Evolutionary conservation across 2,329 filamentous ascomycete genomes (phyloP).

Genomic region (Colletotrichum noveboracense): DNA sequence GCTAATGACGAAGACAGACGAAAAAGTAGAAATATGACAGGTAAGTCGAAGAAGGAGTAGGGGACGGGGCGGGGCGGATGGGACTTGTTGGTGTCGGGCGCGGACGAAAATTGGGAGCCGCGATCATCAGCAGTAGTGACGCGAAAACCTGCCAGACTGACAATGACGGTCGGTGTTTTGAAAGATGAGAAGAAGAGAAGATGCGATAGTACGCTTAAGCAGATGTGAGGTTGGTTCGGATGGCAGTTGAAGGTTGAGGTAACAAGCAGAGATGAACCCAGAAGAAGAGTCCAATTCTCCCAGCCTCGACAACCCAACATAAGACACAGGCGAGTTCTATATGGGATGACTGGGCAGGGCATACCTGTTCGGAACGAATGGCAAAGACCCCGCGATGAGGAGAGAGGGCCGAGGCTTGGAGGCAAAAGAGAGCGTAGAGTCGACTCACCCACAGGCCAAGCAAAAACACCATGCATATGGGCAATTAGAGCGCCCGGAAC

Average conservation of each 20-base stretch:
- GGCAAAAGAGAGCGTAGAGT: not conserved
- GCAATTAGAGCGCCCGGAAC: not conserved
- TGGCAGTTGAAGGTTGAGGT: not conserved
- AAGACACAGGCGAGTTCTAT: not conserved
- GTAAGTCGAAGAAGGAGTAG: not conserved
- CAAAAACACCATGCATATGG: not conserved
- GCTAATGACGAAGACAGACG: not conserved
- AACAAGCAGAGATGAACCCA: not conserved
- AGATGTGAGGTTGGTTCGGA: not conserved
- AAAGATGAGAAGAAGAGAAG: not conserved
- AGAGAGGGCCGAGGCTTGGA: not conserved
- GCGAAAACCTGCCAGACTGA: not conserved
- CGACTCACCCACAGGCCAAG: not conserved
- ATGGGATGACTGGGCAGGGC: not conserved
- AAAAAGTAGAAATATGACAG: not conserved
- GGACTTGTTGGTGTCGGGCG: not conserved
- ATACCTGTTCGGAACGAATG: not conserved
- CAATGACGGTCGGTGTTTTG: not conserved
- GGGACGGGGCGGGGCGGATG: not conserved
- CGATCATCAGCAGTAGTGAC: not conserved
- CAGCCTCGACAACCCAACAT: not conserved
- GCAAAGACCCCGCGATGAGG: not conserved
- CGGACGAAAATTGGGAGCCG: not conserved
- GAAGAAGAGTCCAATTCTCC: not conserved
- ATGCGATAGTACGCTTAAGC: not conserved